Evolutionary conservation across 129 eudicot genomes (phyloP).

Genomic region (Sambucus nigra): DNA sequence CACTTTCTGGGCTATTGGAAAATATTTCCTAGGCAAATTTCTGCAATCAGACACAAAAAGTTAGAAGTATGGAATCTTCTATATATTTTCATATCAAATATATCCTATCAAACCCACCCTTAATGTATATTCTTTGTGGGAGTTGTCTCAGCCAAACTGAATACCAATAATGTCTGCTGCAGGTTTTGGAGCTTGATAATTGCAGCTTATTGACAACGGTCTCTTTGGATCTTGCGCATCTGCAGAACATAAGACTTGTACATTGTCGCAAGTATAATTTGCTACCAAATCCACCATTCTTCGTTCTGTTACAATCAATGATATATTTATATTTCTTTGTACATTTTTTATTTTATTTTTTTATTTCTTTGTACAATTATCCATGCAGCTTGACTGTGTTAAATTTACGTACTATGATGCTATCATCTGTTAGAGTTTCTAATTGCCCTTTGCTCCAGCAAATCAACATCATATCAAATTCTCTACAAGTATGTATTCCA

Average conservation of each 20-base stretch:
- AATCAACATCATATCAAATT: constrained; percentile 66
- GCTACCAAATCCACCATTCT: constrained; percentile 1
- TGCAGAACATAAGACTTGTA: constrained; percentile 76
- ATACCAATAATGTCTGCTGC: constrained; percentile 2
- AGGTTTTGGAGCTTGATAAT: constrained; percentile 95
- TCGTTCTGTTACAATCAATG: too few relatives aligned
- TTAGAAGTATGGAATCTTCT: too few relatives aligned
- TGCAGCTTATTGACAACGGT: constrained; percentile 83
- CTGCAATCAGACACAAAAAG: too few relatives aligned
- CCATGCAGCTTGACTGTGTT: constrained; percentile 67
- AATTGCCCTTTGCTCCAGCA: constrained; percentile 84
- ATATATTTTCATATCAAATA: too few relatives aligned
- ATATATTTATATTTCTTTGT: too few relatives aligned
- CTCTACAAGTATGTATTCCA: constrained; percentile 51
- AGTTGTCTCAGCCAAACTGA: background rate
- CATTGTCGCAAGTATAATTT: constrained; percentile 85
- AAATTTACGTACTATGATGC: constrained; percentile 42
- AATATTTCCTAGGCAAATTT: too few relatives aligned
- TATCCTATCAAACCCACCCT: too few relatives aligned
- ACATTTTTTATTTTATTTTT: background rate
- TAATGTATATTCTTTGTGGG: background rate
- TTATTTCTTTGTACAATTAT: constrained; percentile 1
- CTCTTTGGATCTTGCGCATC: constrained; percentile 71
- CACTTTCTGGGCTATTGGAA: too few relatives aligned
- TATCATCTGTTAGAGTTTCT: constrained; percentile 74